A percentile compares a stretch with the other conserved stretches of the same genome.
Conservation (phyloP, 140 eudicot genomes). For the Stevia rebaudiana region DNA sequence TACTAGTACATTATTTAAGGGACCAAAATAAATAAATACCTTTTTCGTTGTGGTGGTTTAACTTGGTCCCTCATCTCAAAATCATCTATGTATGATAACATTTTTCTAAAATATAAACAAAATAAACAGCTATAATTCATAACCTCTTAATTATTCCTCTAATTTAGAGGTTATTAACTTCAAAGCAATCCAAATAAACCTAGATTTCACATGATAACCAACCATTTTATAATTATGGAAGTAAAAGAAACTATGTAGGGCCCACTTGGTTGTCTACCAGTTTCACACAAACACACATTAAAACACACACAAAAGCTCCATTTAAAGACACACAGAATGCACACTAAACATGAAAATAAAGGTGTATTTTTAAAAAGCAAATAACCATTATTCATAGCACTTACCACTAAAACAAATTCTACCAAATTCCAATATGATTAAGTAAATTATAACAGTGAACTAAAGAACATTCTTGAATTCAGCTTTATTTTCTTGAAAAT, state of each 20-base stretch:
- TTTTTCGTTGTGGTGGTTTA: constrained; percentile 14
- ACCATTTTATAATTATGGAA: constrained; percentile 23
- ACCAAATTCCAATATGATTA: constrained; percentile 26
- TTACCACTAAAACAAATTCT: constrained; percentile 32
- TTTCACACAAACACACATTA: too few species aligned
- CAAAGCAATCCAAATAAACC: neutral
- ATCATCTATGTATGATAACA: constrained; percentile 15
- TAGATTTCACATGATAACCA: constrained; percentile 11
- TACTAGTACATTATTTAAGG: constrained; percentile 10
- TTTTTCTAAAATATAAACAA: neutral
- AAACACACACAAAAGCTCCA: constrained; percentile 24
- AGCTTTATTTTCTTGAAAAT: constrained; percentile 5
- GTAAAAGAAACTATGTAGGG: constrained; percentile 18
- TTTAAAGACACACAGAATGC: constrained; percentile 26
- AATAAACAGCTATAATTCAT: neutral
- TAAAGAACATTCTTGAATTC: neutral
- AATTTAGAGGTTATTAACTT: too few species aligned
- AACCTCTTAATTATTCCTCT: neutral
- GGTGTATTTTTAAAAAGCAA: constrained; percentile 35
- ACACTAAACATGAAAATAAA: constrained; percentile 30
- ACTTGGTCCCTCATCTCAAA: constrained; percentile 2
- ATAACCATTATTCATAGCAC: constrained; percentile 26
- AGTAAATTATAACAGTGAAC: constrained; percentile 27
- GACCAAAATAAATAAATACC: constrained; percentile 4
- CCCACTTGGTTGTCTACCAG: constrained; percentile 32